Evolutionary conservation across 2,329 filamentous ascomycete species (phyloP), one percentile per base, ranked within the genome.

Genomic region (Aschersonia sp.): DNA sequence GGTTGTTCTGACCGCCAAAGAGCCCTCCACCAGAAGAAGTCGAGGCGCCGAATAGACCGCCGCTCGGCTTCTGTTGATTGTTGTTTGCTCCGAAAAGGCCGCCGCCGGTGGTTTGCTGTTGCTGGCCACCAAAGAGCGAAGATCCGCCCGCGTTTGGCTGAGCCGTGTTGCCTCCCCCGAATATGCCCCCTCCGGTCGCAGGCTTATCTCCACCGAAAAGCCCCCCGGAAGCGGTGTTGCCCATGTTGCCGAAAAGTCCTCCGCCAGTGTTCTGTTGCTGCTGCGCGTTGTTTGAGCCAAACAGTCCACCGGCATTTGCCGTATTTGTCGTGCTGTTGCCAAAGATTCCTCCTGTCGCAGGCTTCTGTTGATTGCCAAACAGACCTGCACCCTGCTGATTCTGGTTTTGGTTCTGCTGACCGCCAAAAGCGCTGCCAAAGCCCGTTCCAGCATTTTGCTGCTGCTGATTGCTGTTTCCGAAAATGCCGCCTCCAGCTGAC

Each of bases 1-100:
- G 70, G 54, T 63, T 68, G 48, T 61, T 67, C 48, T 66, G 68
- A 44, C 55, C 60, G 2, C 75, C 75, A 53, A 86, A 85, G 3
- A 84, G 57, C 41, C 78, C 65, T 5, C 71, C 68, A 10, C 68
- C 56, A 31, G 65, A 55, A 45, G 71, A 69, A 45, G 70, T 67
- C 59, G 68, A 53, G 29, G 56, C 57, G 10, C 77, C 75, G 51
- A 82, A 82, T 12, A 80, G 59, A 32, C 76, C 66, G 20, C 20
- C 20, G 30, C 68, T 67, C 9, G 69, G 56, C 53, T 65, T 67
- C 51, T 67, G 64, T 43, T 65, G 62, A 46, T 63, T 60, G 46
- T 61, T 65, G 30, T 60, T 47, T 47, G 52, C 51, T 2, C 76
- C 76, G 48, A 81, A 81, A 3, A 79, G 61, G 1, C 74, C 68